Conservation (phyloP, 148 eudicot genomes). For the Cornus florida region DNA sequence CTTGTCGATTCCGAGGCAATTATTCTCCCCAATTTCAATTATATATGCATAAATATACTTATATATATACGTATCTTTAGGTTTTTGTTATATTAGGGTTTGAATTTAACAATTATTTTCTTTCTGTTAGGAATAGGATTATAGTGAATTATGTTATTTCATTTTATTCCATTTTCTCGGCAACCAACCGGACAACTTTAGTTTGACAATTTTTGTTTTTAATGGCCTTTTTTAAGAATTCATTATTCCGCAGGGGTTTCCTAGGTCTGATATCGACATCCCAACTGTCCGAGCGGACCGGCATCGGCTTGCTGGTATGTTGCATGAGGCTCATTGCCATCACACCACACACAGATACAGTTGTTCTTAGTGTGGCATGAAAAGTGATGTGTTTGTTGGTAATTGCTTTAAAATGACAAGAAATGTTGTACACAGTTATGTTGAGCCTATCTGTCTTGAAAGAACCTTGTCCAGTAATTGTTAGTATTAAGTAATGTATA, state of each 20-base stretch:
- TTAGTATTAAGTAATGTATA: too few species aligned
- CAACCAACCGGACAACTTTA: not conserved
- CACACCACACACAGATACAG: not conserved
- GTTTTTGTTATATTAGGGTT: not conserved
- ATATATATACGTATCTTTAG: not conserved
- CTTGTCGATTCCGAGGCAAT: slow-evolving; percentile 72
- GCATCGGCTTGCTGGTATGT: slow-evolving; percentile 60
- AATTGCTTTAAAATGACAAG: not conserved
- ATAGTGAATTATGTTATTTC: not conserved
- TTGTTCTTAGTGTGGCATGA: not conserved
- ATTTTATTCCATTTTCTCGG: too few species aligned
- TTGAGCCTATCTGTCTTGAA: not conserved
- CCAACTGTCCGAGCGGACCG: slow-evolving; percentile 67
- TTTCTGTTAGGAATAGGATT: not conserved
- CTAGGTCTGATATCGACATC: slow-evolving; percentile 80
- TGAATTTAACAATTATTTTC: not conserved
- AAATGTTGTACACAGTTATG: not conserved
- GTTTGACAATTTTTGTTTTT: not conserved
- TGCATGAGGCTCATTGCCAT: not conserved
- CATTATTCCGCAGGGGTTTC: slow-evolving; percentile 67
- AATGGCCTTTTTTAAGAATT: not conserved
- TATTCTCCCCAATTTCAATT: not conserved
- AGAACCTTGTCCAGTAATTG: too few species aligned
- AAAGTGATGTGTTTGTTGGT: not conserved
- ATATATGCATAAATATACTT: not conserved